Conservation (phyloP, 2,329 filamentous ascomycete species). For the Colletotrichum zoysiae region DNA sequence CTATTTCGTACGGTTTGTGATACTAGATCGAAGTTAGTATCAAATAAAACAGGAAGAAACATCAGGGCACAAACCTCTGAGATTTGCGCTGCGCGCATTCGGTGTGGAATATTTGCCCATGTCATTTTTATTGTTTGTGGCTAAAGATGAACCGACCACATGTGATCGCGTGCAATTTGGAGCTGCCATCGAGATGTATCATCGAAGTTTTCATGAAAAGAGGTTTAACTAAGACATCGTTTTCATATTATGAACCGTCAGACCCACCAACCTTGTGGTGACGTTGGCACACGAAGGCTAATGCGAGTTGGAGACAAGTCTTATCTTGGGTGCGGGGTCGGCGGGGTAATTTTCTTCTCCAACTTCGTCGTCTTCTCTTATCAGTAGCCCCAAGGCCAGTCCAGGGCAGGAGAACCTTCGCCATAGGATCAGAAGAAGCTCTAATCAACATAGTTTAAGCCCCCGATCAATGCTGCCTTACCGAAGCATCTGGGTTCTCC, state of each 20-base stretch:
- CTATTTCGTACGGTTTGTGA: conserved; percentile 47
- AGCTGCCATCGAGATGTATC: neutral
- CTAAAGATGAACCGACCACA: too few relatives aligned
- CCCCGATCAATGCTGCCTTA: neutral
- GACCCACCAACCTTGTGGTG: too few relatives aligned
- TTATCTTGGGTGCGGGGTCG: neutral
- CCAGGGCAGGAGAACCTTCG: neutral
- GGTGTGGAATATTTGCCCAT: conserved; percentile 1
- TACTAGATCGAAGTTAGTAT: conserved; percentile 44
- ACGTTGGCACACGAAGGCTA: too few relatives aligned
- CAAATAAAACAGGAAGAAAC: too few relatives aligned
- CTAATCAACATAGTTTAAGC: neutral
- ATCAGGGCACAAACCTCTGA: conserved; percentile 27
- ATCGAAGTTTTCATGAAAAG: too few relatives aligned
- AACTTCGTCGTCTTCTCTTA: neutral
- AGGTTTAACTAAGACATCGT: neutral
- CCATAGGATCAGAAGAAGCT: neutral
- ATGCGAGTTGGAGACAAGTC: neutral
- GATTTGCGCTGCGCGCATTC: conserved; percentile 44
- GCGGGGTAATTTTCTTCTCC: neutral
- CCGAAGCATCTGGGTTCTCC: too few relatives aligned
- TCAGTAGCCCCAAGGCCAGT: neutral
- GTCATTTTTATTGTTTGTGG: neutral
- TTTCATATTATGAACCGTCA: neutral
- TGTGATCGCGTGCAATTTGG: neutral